Percentiles rank a stretch among this genome's conserved stretches.
These are phyloP conservation scores for Podospora appendiculata DNA, from an alignment of 495 filamentous ascomycete genomes.

Conservation along the genomic window DNA sequence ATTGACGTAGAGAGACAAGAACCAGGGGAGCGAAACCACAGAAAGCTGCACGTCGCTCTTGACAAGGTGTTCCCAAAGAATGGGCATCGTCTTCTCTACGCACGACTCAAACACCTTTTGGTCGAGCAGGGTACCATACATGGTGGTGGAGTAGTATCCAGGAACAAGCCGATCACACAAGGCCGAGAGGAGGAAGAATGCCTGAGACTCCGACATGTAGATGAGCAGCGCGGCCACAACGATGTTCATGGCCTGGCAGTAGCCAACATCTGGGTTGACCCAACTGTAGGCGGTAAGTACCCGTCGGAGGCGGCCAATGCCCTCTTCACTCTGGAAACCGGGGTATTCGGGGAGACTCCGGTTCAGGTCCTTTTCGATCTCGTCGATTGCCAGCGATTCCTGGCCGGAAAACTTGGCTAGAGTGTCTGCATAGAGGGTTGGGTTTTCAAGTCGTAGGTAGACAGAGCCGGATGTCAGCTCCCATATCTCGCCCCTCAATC, in stretches of 20 bases:
- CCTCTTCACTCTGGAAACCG: constrained; percentile 93
- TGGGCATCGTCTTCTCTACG: constrained; percentile 97
- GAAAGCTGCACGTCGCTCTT: constrained; percentile 98
- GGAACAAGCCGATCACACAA: constrained; percentile 90
- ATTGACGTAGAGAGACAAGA: constrained; percentile 96
- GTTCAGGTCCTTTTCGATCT: constrained; percentile 98
- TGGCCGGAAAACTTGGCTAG: constrained; percentile 71
- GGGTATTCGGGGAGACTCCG: constrained; percentile 93
- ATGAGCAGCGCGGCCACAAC: constrained; percentile 93
- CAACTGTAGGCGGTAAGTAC: constrained; percentile 96
- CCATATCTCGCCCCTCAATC: constrained; percentile 91
- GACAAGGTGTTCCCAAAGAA: constrained; percentile 93
- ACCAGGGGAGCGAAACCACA: constrained; percentile 96
- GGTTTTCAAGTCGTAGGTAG: constrained; percentile 77
- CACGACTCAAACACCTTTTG: constrained; percentile 95
- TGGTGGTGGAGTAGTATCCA: constrained; percentile 95
- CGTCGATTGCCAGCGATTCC: constrained; percentile 90
- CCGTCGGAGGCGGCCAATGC: constrained; percentile 79
- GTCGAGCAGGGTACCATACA: constrained; percentile 96
- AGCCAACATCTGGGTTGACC: constrained; percentile 89
- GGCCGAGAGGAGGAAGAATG: constrained; percentile 87
- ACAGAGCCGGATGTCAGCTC: constrained; percentile 87
- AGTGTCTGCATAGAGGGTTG: constrained; percentile 75
- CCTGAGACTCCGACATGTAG: constrained; percentile 96
- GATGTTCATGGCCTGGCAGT: constrained; percentile 99